A percentile compares a stretch with the other conserved stretches of the same genome.
Evolutionary conservation across 768 basidiomycete species (phyloP).

Genomic region (Kondoa malvinella): DNA sequence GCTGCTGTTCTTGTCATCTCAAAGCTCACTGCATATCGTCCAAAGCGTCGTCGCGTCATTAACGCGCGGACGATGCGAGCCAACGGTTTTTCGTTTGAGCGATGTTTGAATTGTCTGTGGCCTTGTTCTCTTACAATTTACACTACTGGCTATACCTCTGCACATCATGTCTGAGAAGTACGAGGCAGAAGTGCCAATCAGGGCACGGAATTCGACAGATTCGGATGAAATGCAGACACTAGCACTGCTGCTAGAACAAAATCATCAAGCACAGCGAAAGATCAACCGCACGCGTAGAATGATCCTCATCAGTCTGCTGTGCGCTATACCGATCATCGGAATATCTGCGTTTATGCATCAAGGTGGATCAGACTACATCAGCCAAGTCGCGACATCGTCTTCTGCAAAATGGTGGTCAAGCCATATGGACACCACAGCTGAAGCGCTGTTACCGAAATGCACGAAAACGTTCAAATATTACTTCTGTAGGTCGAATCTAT

Average conservation of each 20-base stretch:
- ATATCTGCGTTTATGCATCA: background rate
- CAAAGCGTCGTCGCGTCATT: too few species aligned
- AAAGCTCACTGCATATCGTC: too few species aligned
- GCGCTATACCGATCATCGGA: background rate
- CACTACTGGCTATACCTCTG: too few species aligned
- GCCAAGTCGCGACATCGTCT: background rate
- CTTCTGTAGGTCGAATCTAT: background rate
- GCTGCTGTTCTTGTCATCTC: too few species aligned
- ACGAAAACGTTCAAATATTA: background rate
- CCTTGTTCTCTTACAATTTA: too few species aligned
- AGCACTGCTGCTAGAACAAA: background rate
- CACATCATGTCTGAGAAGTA: too few species aligned
- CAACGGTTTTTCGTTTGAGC: too few species aligned
- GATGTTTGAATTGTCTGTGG: too few species aligned
- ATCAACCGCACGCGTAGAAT: background rate
- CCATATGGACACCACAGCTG: background rate
- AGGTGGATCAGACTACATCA: background rate
- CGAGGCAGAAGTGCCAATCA: too few species aligned
- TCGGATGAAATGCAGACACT: background rate
- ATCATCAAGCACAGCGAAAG: background rate
- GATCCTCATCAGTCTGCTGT: background rate
- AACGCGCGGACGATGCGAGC: too few species aligned
- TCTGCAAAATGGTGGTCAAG: background rate
- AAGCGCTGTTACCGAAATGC: background rate
- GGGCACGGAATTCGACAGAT: too few species aligned